Conservation (phyloP, 257 asterid species). For the Primulina eburnea region DNA sequence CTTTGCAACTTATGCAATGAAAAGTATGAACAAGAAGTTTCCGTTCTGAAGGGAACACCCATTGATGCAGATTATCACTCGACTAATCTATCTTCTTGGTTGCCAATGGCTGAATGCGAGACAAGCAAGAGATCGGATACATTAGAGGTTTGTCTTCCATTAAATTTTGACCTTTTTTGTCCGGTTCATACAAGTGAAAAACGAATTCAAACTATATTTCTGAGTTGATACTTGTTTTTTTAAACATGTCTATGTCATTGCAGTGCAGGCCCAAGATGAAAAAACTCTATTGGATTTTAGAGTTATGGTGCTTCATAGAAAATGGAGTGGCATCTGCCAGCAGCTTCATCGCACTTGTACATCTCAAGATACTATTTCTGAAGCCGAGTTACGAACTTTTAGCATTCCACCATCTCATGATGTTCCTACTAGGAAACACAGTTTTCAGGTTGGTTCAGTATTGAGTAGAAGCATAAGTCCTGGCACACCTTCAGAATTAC, state of each 20-base stretch:
- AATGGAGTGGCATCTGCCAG: constrained; percentile 86
- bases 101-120: constrained; percentile 53
- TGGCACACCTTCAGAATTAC: constrained; percentile 32
- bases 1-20: constrained; percentile 70
- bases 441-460: constrained; percentile 30
- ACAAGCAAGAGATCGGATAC: constrained; percentile 44
- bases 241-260: constrained; percentile 53
- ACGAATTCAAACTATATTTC: constrained; percentile 6
- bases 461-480: constrained; percentile 33
- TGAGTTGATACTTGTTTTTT: constrained; percentile 24
- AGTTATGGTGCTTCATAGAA: constrained; percentile 50
- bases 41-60: constrained; percentile 47
- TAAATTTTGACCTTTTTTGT: constrained; percentile 18
- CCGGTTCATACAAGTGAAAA: constrained; percentile 5
- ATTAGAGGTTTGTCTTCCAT: constrained; percentile 66
- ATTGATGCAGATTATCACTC: constrained; percentile 42
- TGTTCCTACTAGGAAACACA: constrained; percentile 29
- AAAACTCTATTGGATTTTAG: constrained; percentile 50
- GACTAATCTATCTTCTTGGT: constrained; percentile 58
- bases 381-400: constrained; percentile 33
- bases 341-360: constrained; percentile 54
- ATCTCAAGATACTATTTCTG: constrained; percentile 37
- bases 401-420: constrained; percentile 27
- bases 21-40: constrained; percentile 73
- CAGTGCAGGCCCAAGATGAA: constrained; percentile 91